Conservation (phyloP, 1,139 yeast species). For the Yamadazyma dushanensis region DNA sequence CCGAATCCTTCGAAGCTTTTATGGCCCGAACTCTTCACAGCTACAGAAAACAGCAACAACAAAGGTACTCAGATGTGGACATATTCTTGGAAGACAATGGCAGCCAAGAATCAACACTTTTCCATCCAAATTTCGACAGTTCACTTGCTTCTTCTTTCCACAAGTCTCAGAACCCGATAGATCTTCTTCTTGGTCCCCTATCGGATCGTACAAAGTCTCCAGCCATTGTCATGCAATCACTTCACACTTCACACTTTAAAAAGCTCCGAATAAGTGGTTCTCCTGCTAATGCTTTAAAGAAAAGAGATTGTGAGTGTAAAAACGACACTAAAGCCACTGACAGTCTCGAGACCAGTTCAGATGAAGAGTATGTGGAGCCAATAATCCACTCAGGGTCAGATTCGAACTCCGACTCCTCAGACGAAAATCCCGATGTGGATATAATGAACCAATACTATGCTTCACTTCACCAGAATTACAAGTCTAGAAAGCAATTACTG, state of each 20-base stretch:
- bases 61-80: conserved; percentile 17
- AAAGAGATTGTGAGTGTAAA: conserved; percentile 10
- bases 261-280: conserved; percentile 45
- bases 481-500: conserved; percentile 17
- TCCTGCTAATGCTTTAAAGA: conserved; percentile 33
- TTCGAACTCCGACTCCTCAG: conserved; percentile 32
- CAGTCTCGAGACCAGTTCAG: conserved; percentile 21
- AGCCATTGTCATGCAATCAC: conserved; percentile 39
- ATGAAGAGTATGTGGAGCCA: conserved; percentile 18
- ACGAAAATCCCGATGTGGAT: no score
- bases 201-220: conserved; percentile 26
- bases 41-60: conserved; percentile 31
- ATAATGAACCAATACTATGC: conserved; percentile 16
- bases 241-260: conserved; percentile 42
- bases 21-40: conserved; percentile 34
- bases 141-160: conserved; percentile 16
- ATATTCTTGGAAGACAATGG: conserved; percentile 9
- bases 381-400: conserved; percentile 22
- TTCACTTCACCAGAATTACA: conserved; percentile 12
- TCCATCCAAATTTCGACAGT: conserved; percentile 13
- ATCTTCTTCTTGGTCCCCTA: conserved; percentile 11
- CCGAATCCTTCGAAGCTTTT: conserved; percentile 31
- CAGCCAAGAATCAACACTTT: conserved; percentile 7
- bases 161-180: conserved; percentile 23
- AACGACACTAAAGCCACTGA: conserved; percentile 18